Percentiles rank a stretch among this genome's conserved stretches.
Conservation (phyloP, 2,329 filamentous ascomycete species). For the Xylariales sp. region DNA sequence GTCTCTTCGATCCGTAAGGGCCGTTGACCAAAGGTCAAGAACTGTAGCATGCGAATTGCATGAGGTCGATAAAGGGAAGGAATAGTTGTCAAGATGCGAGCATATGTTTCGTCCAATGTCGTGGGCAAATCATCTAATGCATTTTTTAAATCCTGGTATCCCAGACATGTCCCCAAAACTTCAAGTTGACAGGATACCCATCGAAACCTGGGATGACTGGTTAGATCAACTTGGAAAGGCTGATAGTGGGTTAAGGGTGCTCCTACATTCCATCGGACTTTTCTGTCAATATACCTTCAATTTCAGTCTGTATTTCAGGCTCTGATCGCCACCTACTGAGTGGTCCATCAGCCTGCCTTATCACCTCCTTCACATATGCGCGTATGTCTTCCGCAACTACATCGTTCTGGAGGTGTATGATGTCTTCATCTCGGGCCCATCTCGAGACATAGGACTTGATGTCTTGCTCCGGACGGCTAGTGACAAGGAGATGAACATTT, state of each 20-base stretch:
- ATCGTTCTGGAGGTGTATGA: constrained; percentile 14
- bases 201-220: constrained; percentile 17
- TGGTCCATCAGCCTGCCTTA: constrained; percentile 12
- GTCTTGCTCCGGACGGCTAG: constrained; percentile 21
- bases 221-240: too few species aligned
- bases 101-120: constrained; percentile 14
- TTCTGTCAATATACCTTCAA: constrained; percentile 14
- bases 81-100: constrained; percentile 10
- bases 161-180: constrained; percentile 13
- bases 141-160: not conserved
- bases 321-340: constrained; percentile 18
- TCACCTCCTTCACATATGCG: constrained; percentile 16
- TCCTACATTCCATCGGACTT: constrained; percentile 26
- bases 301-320: constrained; percentile 16
- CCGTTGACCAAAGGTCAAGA: constrained; percentile 16
- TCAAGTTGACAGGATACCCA: constrained; percentile 16
- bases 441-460: constrained; percentile 13
- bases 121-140: constrained; percentile 8
- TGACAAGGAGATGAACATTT: constrained; percentile 14
- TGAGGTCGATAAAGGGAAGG: not conserved
- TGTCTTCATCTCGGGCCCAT: constrained; percentile 8
- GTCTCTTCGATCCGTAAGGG: constrained; percentile 21
- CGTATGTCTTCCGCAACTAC: constrained; percentile 20
- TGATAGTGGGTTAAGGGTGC: too few species aligned
- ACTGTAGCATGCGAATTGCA: constrained; percentile 12